These are phyloP conservation scores for Xylariaceae sp. DNA, from an alignment of 2,329 filamentous ascomycete species.

Conservation along the genomic window DNA sequence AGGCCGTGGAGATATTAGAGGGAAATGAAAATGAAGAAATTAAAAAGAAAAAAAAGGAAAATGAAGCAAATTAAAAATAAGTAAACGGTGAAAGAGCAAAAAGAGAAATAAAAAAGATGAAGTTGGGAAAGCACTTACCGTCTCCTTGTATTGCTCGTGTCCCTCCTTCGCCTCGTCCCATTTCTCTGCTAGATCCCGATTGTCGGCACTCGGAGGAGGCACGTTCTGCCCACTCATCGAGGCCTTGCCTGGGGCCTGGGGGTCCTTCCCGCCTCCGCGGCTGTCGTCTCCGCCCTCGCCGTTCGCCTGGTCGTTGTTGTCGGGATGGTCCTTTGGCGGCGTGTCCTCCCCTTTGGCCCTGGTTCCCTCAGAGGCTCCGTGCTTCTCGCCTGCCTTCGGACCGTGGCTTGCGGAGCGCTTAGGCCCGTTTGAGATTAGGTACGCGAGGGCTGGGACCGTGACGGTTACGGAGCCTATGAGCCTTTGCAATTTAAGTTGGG, in stretches of 20 bases:
- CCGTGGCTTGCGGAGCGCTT: constrained; percentile 3
- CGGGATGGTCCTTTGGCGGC: background rate
- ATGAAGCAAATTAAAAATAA: background rate
- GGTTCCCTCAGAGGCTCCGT: constrained; percentile 7
- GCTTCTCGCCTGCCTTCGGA: constrained; percentile 8
- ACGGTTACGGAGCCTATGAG: constrained; percentile 32
- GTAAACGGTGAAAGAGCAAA: background rate
- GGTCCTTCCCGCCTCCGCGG: constrained; percentile 4
- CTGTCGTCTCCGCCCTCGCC: constrained; percentile 1
- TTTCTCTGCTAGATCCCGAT: constrained; percentile 23
- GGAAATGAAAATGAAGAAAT: background rate
- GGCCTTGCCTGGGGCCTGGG: background rate
- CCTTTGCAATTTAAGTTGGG: no score
- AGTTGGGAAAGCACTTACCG: constrained; percentile 15
- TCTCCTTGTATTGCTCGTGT: constrained; percentile 33
- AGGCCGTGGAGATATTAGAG: background rate
- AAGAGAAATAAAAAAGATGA: background rate
- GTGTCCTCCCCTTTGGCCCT: constrained; percentile 7
- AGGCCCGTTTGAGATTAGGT: constrained; percentile 19
- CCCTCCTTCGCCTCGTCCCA: constrained; percentile 32
- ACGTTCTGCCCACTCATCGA: constrained; percentile 13
- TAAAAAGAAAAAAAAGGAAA: background rate
- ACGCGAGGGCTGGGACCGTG: constrained; percentile 30
- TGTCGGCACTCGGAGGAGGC: constrained; percentile 29
- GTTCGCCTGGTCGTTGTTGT: background rate